Evolutionary conservation across 345 rosid species (phyloP).

Genomic region (Clausena lansium): DNA sequence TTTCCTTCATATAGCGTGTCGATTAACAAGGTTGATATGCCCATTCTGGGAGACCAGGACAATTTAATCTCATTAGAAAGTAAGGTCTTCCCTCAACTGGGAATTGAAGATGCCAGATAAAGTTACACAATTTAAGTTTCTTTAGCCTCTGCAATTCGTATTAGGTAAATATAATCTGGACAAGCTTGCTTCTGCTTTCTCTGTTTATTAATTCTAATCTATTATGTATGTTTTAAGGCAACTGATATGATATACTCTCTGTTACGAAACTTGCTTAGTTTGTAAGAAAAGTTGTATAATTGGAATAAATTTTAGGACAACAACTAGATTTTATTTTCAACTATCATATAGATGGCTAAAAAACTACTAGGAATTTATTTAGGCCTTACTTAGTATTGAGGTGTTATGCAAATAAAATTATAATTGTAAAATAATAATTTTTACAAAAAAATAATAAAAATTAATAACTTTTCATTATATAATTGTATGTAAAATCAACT

Average conservation of each 20-base stretch:
- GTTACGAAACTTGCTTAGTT: neutral
- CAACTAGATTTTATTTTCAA: neutral
- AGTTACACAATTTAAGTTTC: neutral
- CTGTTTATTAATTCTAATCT: neutral
- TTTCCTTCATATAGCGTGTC: conserved; percentile 31
- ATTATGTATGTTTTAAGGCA: neutral
- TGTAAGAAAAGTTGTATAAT: neutral
- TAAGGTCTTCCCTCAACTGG: conserved; percentile 33
- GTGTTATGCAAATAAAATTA: too few species aligned
- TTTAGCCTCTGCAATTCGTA: neutral
- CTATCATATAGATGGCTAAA: neutral
- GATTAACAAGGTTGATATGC: conserved; percentile 16
- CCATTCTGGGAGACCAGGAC: neutral
- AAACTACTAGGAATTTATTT: too few species aligned
- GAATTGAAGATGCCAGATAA: conserved; percentile 31
- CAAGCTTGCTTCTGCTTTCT: neutral
- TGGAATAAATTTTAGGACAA: neutral
- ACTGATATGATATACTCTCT: neutral
- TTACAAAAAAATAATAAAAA: too few species aligned
- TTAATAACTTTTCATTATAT: too few species aligned
- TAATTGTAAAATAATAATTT: too few species aligned
- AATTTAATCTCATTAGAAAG: neutral
- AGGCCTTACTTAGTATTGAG: neutral
- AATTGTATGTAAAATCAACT: too few species aligned
- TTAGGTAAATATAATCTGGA: neutral